Evolutionary conservation across 1,284 basidiomycete species (phyloP).

Genomic region (Fomitiporia mediterranea): DNA sequence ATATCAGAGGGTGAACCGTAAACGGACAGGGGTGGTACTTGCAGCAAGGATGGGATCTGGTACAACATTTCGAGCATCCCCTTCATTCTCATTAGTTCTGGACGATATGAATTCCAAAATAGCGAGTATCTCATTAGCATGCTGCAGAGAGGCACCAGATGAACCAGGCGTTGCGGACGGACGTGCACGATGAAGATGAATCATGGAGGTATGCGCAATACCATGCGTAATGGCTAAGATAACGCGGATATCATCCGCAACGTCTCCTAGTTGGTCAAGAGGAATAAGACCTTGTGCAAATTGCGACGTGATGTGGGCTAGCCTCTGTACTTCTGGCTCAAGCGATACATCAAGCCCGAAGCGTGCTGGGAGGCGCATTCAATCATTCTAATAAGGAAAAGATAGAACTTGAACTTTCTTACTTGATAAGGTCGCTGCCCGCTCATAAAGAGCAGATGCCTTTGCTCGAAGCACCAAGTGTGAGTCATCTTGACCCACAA

Average conservation of each 20-base stretch:
- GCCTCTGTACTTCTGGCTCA: not conserved
- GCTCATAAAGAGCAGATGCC: slow-evolving; percentile 17
- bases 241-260: slow-evolving; percentile 21
- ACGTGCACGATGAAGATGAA: slow-evolving; percentile 34
- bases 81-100: slow-evolving; percentile 9
- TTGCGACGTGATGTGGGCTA: not conserved
- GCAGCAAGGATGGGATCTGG: slow-evolving; percentile 28
- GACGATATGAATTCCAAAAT: slow-evolving; percentile 21
- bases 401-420: not conserved
- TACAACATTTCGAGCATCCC: slow-evolving; percentile 18
- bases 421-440: slow-evolving; percentile 2
- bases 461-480: slow-evolving; percentile 8
- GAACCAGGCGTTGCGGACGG: slow-evolving; percentile 24
- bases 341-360: not conserved
- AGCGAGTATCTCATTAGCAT: slow-evolving; percentile 9
- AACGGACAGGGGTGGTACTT: slow-evolving; percentile 13
- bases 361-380: not conserved
- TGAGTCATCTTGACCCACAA: not conserved
- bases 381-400: not conserved
- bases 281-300: slow-evolving; percentile 29
- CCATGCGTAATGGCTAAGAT: slow-evolving; percentile 28
- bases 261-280: slow-evolving; percentile 20
- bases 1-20: too few relatives aligned
- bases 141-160: slow-evolving; percentile 28
- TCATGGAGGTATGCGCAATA: slow-evolving; percentile 32